Base-by-base conservation (phyloP, 2,329 filamentous ascomycete species). In the Volutella citrinella region DNA sequence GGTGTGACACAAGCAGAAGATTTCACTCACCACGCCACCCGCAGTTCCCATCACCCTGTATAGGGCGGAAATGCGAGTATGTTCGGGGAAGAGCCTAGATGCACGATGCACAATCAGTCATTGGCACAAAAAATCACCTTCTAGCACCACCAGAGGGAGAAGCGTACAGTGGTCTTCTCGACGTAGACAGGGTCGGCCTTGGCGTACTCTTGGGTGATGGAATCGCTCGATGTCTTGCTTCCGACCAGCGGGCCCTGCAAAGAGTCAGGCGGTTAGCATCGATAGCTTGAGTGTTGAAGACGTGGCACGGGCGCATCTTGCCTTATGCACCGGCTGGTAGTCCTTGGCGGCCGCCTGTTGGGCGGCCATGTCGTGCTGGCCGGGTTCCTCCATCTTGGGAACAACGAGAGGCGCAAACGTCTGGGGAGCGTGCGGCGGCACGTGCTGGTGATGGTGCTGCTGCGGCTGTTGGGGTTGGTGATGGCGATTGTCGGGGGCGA, bases 11-110 rank as follows among this genome's bases (percentile, higher is more conserved):
- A n/a, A n/a, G n/a, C n/a, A 28, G 34, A 19, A 23, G 32, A 46
- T 45, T 49, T 37, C 39, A 68, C 82, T 70, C 74, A 96, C 91
- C 93, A 83, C 91, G 80, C 91, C 93, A 97, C 54, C 91, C 93
- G 65, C 93, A 97, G 59, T 95, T 94, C 39, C 93, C 93, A 65
- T 97, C 91, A 33, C 93, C 91, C 62, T 85, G 82, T 59, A 95
- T 80, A 10, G 83, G 83, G 35, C 93, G 87, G 57, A 91, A 95
- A 58, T 89, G 82, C 14, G 87, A 86, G 61, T 95, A 95, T 36
- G 84, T 87, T 51, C 82, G 74, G 7, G 89, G 84, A 34, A 98
- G 74, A 14, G 82, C 76, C 89, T 95, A 49, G n/a, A n/a, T n/a
- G n/a, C 11, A 22, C 16, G 27, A 19, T 32, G 23, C 27, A 33